Conservation (phyloP, 108 stramenopile genomes). For the Nannochloropsis granulata region DNA sequence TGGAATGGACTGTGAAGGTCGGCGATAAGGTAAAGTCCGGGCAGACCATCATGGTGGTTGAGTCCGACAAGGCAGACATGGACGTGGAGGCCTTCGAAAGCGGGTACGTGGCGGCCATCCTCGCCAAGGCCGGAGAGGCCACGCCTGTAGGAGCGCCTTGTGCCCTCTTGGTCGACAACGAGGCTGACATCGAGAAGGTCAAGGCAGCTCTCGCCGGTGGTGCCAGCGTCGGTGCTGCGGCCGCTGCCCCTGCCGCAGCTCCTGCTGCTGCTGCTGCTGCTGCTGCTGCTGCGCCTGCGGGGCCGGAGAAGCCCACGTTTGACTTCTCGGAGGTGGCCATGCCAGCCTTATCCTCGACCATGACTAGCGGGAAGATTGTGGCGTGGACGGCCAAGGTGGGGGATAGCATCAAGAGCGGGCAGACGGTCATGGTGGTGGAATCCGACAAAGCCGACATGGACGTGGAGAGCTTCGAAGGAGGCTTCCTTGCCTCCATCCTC, state of each 20-base stretch:
- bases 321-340: conserved; percentile 42
- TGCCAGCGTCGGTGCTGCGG: neutral
- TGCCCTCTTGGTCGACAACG: neutral
- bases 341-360: conserved; percentile 86
- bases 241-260: neutral
- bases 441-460: conserved; percentile 98
- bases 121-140: conserved; percentile 12
- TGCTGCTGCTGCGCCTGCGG: neutral
- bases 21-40: conserved; percentile 67
- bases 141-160: neutral
- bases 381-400: conserved; percentile 84
- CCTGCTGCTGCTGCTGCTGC: neutral
- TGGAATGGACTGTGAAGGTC: conserved; percentile 69
- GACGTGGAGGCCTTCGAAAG: conserved; percentile 80
- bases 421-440: conserved; percentile 91
- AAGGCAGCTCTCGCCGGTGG: neutral
- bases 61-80: conserved; percentile 91
- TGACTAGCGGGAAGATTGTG: conserved; percentile 88
- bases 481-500: conserved; percentile 80
- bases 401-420: conserved; percentile 70
- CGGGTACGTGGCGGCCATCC: conserved; percentile 5
- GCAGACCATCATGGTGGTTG: conserved; percentile 81
- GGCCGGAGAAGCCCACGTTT: neutral
- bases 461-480: conserved; percentile 80
- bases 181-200: neutral